These are phyloP conservation scores for Chalciporus chontae DNA, from an alignment of 768 basidiomycete species.

Conservation along the genomic window DNA sequence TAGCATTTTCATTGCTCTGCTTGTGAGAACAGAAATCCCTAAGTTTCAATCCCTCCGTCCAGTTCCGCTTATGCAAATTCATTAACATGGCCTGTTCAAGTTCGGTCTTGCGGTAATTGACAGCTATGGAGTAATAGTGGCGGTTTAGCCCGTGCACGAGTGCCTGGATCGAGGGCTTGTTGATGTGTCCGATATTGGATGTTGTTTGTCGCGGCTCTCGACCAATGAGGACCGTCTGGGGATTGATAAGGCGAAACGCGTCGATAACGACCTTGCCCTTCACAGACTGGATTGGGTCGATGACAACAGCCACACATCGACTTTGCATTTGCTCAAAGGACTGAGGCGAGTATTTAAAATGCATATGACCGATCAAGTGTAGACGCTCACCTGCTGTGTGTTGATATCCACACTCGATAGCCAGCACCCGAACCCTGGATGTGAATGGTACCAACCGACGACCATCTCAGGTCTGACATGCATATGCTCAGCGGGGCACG, in stretches of 20 bases:
- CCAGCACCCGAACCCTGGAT: slow-evolving; percentile 99
- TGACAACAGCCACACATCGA: slow-evolving; percentile 93
- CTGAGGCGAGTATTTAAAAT: slow-evolving; percentile 39
- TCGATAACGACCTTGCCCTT: slow-evolving; percentile 99
- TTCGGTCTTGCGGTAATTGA: slow-evolving; percentile 98
- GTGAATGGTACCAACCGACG: slow-evolving; percentile 99
- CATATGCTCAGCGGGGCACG: slow-evolving; percentile 5
- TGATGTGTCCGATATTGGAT: slow-evolving; percentile 97
- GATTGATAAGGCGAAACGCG: slow-evolving; percentile 96
- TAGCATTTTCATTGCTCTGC: slow-evolving; percentile 84
- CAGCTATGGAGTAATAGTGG: slow-evolving; percentile 97
- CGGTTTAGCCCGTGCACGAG: slow-evolving; percentile 96
- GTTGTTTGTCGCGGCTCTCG: slow-evolving; percentile 97
- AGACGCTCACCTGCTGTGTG: slow-evolving; percentile 78
- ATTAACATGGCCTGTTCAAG: slow-evolving; percentile 98
- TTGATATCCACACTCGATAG: slow-evolving; percentile 98
- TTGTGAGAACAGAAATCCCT: slow-evolving; percentile 89
- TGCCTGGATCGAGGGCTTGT: slow-evolving; percentile 98
- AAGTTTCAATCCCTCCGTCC: slow-evolving; percentile 95
- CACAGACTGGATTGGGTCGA: slow-evolving; percentile 98
- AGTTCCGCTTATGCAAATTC: slow-evolving; percentile 98
- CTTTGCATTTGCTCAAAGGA: slow-evolving; percentile 94
- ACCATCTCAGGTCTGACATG: slow-evolving; percentile 84
- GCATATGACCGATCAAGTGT: neutral
- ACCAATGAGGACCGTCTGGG: slow-evolving; percentile 83